Evolutionary conservation across 2,329 filamentous ascomycete genomes (phyloP), one percentile per base, ranked within the genome.

Genomic region (Microcera coccophila): DNA sequence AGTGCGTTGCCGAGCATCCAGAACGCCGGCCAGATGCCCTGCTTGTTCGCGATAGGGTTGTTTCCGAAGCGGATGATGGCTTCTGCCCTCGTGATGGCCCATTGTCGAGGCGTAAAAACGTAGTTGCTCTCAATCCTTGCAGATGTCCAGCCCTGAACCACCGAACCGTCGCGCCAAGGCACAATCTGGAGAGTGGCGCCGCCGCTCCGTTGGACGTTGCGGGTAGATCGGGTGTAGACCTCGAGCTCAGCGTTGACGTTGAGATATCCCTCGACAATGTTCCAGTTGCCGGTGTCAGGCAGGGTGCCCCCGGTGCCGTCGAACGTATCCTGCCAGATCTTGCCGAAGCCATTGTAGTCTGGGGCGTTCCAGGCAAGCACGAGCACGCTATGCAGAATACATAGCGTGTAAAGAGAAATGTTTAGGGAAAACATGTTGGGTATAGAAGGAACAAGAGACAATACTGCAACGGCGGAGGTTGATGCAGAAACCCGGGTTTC

Each of bases 141-240:
- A 2, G 75, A 78, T 1, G 73, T 76, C 75, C 75, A 79, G 19
- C 60, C 55, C 11, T 43, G 38, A 22, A 55, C 49, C 11, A 66
- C 67, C 4, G 49, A 49, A 5, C 59, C 43, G 31, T 67, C 63
- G 36, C 65, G 62, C 49, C 65, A 63, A 4, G 75, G 75, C 19
- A 76, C 65, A 39, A 79, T 62, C 55, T 77, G 74, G 9, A 79
- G 53, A 3, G 74, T 74, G 45, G 62, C 61, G 38, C 69, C 70
- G 31, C 75, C 75, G 37, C 68, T 75, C 40, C 73, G 61, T 50
- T 76, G 73, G n/a, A 77, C 42, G 61, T 79, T 78, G 20, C 53
- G 44, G 52, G 62, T 68, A 42, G 66, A 68, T 19, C 56, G 55
- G 8, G 69, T 67, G 65, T 78, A 79, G 11, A 63, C 65, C 58